Evolutionary conservation across 2,329 filamentous ascomycete species (phyloP).

Genomic region (Paradendryphiella salina): DNA sequence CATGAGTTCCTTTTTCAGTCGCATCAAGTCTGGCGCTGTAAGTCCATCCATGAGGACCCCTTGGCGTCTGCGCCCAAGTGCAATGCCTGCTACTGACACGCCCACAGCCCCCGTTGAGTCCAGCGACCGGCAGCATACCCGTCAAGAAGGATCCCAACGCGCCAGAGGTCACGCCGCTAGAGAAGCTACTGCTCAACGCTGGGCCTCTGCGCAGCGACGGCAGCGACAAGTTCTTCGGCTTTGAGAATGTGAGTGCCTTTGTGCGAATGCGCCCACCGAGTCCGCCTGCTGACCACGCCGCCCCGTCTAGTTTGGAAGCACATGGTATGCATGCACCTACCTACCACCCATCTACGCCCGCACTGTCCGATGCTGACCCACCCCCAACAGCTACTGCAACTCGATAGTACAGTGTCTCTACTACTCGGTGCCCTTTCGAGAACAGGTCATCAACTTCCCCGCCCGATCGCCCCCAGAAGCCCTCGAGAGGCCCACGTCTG

Average conservation of each 20-base stretch:
- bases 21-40: slow-evolving; percentile 56
- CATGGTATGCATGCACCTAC: slow-evolving; percentile 67
- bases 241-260: slow-evolving; percentile 81
- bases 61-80: slow-evolving; percentile 3
- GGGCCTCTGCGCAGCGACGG: slow-evolving; percentile 83
- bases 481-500: slow-evolving; percentile 59
- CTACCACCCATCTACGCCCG: background rate
- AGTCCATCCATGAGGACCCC: slow-evolving; percentile 28
- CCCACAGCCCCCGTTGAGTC: slow-evolving; percentile 53
- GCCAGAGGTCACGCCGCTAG: slow-evolving; percentile 61
- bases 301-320: slow-evolving; percentile 81
- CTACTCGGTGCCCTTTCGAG: slow-evolving; percentile 90
- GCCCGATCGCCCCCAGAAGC: slow-evolving; percentile 69
- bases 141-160: slow-evolving; percentile 64
- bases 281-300: slow-evolving; percentile 27
- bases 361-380: slow-evolving; percentile 14
- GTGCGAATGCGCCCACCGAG: slow-evolving; percentile 4
- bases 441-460: slow-evolving; percentile 91
- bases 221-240: slow-evolving; percentile 96
- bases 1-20: slow-evolving; percentile 60
- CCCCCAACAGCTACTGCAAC: slow-evolving; percentile 80
- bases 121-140: slow-evolving; percentile 52
- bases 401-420: slow-evolving; percentile 97
- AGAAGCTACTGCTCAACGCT: slow-evolving; percentile 81
- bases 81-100: slow-evolving; percentile 31